Conservation (phyloP, 192 early-diverging fungal species). For the Funneliformis geosporum region DNA sequence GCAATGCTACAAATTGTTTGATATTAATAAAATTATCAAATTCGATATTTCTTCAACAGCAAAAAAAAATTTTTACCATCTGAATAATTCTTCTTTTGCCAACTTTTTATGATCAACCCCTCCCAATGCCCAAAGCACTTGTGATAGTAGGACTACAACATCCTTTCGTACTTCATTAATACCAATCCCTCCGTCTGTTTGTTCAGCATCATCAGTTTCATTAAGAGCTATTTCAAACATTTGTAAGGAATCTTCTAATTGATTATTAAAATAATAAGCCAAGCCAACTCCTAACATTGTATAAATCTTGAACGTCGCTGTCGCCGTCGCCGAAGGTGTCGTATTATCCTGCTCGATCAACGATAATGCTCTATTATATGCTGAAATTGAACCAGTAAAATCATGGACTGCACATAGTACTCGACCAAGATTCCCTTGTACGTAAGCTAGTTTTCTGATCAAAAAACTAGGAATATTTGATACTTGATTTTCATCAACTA, state of each 20-base stretch:
- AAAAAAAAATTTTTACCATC: constrained; percentile 50
- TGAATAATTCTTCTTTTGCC: constrained; percentile 79
- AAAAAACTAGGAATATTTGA: not conserved
- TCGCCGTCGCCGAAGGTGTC: not conserved
- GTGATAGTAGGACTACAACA: constrained; percentile 73
- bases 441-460: constrained; percentile 42
- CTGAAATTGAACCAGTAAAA: constrained; percentile 59
- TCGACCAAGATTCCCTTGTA: constrained; percentile 69
- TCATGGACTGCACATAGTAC: constrained; percentile 62
- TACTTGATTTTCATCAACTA: constrained; percentile 32
- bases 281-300: constrained; percentile 67
- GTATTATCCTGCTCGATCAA: constrained; percentile 30
- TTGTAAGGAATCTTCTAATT: constrained; percentile 66
- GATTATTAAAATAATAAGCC: constrained; percentile 72
- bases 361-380: constrained; percentile 50
- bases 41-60: not conserved
- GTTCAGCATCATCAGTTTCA: constrained; percentile 43
- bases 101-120: constrained; percentile 71
- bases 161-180: constrained; percentile 58
- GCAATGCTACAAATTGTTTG: constrained; percentile 46
- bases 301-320: constrained; percentile 37
- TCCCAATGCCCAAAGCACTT: constrained; percentile 90
- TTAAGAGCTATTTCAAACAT: constrained; percentile 75
- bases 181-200: constrained; percentile 30
- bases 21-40: not conserved